These are phyloP conservation scores for Tagetes patula DNA, from an alignment of 129 eudicot genomes.

Conservation along the genomic window DNA sequence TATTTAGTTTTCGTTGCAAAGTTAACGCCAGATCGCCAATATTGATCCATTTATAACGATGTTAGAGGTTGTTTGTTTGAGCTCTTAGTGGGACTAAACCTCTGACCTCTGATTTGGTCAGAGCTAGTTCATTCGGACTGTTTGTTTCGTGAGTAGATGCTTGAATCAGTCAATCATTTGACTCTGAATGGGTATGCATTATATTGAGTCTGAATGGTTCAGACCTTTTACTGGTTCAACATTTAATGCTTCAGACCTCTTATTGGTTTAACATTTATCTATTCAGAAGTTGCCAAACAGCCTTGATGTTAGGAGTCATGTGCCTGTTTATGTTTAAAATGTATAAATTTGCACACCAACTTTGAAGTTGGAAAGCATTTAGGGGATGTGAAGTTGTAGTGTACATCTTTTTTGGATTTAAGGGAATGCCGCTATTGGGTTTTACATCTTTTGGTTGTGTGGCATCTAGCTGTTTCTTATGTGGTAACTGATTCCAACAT, in stretches of 20 bases:
- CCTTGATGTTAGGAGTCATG: neutral
- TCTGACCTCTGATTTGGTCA: too few relatives aligned
- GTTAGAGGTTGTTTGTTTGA: too few relatives aligned
- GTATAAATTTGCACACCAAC: neutral
- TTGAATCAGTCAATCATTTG: too few relatives aligned
- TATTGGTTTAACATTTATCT: too few relatives aligned
- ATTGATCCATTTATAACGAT: neutral
- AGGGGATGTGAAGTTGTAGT: neutral
- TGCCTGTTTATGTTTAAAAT: neutral
- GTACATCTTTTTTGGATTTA: neutral
- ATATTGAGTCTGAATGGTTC: too few relatives aligned
- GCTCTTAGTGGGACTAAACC: too few relatives aligned
- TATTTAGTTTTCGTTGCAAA: neutral
- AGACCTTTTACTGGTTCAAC: too few relatives aligned
- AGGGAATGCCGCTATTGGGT: neutral
- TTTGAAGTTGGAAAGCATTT: neutral
- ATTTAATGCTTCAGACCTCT: too few relatives aligned
- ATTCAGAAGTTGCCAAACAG: too few relatives aligned
- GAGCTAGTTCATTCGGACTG: too few relatives aligned
- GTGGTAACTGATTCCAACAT: neutral
- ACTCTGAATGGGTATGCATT: too few relatives aligned
- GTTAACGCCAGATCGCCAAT: neutral
- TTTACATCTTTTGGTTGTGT: neutral
- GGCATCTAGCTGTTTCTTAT: neutral
- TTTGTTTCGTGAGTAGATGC: too few relatives aligned